phyloP scores from a whole-genome alignment of 78 protist species.

The Salpingoeca rosetta region DNA sequence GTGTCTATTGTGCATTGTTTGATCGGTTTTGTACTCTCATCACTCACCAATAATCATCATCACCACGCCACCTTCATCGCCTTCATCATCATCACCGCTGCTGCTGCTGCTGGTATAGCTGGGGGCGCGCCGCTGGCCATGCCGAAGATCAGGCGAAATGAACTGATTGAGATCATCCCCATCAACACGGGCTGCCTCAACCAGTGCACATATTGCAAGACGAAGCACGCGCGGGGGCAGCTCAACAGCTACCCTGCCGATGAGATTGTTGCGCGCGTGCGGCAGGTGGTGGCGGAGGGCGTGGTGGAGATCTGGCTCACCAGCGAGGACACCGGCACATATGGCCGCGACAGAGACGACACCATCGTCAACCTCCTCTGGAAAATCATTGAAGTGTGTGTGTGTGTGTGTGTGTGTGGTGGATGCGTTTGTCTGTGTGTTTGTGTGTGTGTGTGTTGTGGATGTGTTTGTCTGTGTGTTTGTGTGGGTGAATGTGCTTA shows the following conservation, averaged over 20 bases:
- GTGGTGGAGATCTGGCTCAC: constrained; percentile 62
- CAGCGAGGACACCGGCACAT: constrained; percentile 59
- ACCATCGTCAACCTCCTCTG: constrained; percentile 16
- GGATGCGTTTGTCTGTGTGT: too few relatives aligned
- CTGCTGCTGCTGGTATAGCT: too few relatives aligned
- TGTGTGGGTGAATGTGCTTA: too few relatives aligned
- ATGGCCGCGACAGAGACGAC: constrained; percentile 44
- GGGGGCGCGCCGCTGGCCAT: constrained; percentile 35
- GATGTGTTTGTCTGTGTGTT: too few relatives aligned
- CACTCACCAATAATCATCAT: too few relatives aligned
- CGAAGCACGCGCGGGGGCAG: constrained; percentile 64
- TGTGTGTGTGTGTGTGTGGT: not conserved
- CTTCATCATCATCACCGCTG: too few relatives aligned
- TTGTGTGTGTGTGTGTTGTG: too few relatives aligned
- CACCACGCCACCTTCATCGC: too few relatives aligned
- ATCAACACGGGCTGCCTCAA: constrained; percentile 58
- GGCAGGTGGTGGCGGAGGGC: constrained; percentile 40
- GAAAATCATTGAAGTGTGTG: not conserved
- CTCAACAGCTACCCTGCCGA: constrained; percentile 20
- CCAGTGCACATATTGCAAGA: constrained; percentile 67
- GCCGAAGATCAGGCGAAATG: constrained; percentile 59
- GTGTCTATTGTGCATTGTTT: not conserved
- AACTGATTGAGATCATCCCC: constrained; percentile 51
- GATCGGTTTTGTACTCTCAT: too few relatives aligned
- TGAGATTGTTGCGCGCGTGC: constrained; percentile 29